Percentiles rank a stretch among this genome's conserved stretches.
These are phyloP conservation scores for Cucurbitaria berberidis DNA, from an alignment of 2,329 filamentous ascomycete genomes.

Conservation along the genomic window DNA sequence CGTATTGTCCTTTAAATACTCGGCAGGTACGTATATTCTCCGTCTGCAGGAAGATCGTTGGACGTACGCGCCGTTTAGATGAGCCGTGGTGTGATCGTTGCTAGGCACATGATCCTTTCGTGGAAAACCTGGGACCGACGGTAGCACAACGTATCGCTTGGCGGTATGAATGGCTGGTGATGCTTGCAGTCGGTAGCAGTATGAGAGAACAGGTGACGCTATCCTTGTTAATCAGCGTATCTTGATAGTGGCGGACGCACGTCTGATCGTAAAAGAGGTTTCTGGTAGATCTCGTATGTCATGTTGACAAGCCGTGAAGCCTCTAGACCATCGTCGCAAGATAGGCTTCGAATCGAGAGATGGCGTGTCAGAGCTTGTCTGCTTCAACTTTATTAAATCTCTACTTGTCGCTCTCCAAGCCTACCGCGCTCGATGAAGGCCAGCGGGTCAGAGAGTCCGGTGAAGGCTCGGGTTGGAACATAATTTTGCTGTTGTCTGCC, in stretches of 20 bases:
- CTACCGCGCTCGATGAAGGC: background rate
- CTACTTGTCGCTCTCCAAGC: background rate
- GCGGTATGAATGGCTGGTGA: slow-evolving; percentile 5
- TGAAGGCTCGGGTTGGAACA: background rate
- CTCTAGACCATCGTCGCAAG: background rate
- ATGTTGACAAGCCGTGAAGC: slow-evolving; percentile 7
- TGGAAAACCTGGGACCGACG: background rate
- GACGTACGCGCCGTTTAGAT: slow-evolving; percentile 16
- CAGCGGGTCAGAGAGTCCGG: background rate
- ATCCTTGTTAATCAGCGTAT: slow-evolving; percentile 1
- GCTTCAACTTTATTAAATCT: background rate
- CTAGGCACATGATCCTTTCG: background rate
- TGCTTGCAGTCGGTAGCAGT: slow-evolving; percentile 18
- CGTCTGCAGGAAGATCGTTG: slow-evolving; percentile 1
- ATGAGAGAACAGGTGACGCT: slow-evolving; percentile 11
- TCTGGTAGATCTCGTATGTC: slow-evolving; percentile 22
- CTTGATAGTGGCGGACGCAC: slow-evolving; percentile 10
- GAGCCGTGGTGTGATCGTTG: too few relatives aligned
- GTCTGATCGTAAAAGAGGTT: slow-evolving; percentile 5
- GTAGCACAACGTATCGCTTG: slow-evolving; percentile 7
- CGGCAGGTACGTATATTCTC: background rate
- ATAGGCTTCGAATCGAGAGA: too few relatives aligned
- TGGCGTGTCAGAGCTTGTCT: background rate
- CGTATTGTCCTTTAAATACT: background rate
- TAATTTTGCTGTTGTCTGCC: background rate